Base-by-base conservation (phyloP, 805 yeast genomes). In the Ogataea methanolica region DNA sequence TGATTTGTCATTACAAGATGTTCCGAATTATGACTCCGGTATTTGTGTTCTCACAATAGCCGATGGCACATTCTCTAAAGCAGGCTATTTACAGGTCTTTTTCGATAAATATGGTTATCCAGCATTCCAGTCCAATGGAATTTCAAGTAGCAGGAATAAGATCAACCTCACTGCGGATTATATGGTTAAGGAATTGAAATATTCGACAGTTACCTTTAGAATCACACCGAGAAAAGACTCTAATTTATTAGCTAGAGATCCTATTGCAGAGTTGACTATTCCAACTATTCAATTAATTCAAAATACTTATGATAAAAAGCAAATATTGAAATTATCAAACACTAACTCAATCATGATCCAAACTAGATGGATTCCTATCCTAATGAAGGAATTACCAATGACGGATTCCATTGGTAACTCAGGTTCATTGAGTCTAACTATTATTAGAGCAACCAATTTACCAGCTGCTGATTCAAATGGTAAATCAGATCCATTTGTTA, bases 381-480 rank as follows among this genome's bases (percentile, higher is more conserved):
- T 74, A 39, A 72, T 76, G 45, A 61, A 76, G 36, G 69, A 71
- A 31, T 69, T 92, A 40, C 96, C 96, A 46, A 79, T 80, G 16
- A 74, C 78, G 36, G 99, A 94, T 67, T 73, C 85, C 39, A 79
- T 83, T 52, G 77, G 83, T 42, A 85, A 89, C 64, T 74, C 82
- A 48, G 99, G 99, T 63, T 71, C 70, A 29, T 66, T 92, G 55
- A 74, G 73, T 21, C 74, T 90, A 34, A 79, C 76, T 31, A 73
- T 88, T 5, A 54, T 82, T 40, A 72, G 74, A 42, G 98, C 94
- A 3, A 75, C 75, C 15, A 78, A 79, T 44, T 74, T 94, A 49
- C 80, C 85, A 36, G 76, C 96, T 14, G 95, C 91, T n/a, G 99
- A 94, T 68, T 73, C 87, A 31, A 85, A 84, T 57, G 98, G 98